Conservation (phyloP, 495 filamentous ascomycete species). For the Thermochaetoides thermophila region DNA sequence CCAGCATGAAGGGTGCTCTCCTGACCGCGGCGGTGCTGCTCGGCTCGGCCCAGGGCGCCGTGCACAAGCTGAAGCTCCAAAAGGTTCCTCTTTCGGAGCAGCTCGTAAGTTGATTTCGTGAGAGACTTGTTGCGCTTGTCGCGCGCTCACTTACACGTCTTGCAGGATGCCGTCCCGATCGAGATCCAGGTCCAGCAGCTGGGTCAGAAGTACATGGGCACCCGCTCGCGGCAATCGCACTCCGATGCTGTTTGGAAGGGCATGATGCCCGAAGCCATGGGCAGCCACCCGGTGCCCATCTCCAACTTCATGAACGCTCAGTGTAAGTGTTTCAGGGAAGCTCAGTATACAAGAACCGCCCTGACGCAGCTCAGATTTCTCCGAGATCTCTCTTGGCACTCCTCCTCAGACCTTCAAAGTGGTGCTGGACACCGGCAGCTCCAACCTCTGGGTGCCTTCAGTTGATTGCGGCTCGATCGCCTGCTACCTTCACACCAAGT, state of each 20-base stretch:
- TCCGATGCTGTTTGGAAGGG: constrained; percentile 65
- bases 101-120: constrained; percentile 46
- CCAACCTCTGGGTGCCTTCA: constrained; percentile 97
- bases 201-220: constrained; percentile 87
- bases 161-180: constrained; percentile 63
- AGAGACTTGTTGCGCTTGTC: neutral
- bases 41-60: constrained; percentile 63
- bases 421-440: constrained; percentile 95
- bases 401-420: constrained; percentile 96
- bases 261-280: constrained; percentile 47
- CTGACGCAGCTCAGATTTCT: constrained; percentile 58
- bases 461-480: constrained; percentile 85
- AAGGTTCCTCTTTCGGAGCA: constrained; percentile 89
- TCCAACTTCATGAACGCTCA: constrained; percentile 98
- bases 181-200: constrained; percentile 65
- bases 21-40: constrained; percentile 68
- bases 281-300: constrained; percentile 71
- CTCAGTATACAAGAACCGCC: too few relatives aligned
- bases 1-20: constrained; percentile 68
- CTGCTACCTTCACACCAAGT: constrained; percentile 94
- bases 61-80: constrained; percentile 92
- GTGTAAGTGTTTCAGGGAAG: too few relatives aligned
- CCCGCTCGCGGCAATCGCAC: constrained; percentile 48
- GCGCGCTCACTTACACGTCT: constrained; percentile 5
- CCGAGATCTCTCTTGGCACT: constrained; percentile 82